These are phyloP conservation scores for Akanthomyces muscarius DNA, from an alignment of 2,329 filamentous ascomycete species.

Conservation along the genomic window DNA sequence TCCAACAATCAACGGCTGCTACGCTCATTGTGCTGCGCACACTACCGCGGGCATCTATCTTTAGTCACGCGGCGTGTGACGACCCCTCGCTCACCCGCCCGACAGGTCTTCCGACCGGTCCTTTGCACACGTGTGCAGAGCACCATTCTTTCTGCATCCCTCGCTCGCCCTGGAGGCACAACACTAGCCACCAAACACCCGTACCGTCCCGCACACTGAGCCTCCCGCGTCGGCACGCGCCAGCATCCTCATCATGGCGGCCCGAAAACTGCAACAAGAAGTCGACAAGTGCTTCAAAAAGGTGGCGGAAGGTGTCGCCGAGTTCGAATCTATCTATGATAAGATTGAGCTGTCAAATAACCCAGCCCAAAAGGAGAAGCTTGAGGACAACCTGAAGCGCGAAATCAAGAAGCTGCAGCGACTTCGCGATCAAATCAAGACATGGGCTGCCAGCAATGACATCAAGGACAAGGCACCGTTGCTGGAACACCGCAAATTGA, in stretches of 20 bases:
- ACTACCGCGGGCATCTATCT: conserved; percentile 4
- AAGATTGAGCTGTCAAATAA: conserved; percentile 94
- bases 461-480: conserved; percentile 99
- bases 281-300: conserved; percentile 99
- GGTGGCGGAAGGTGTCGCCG: conserved; percentile 84
- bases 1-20: neutral
- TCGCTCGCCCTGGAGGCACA: conserved; percentile 12
- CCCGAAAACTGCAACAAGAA: conserved; percentile 94
- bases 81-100: conserved; percentile 1
- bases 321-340: conserved; percentile 94
- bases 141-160: neutral
- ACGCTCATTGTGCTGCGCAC: conserved; percentile 12
- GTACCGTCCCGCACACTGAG: neutral
- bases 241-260: conserved; percentile 65
- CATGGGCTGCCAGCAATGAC: conserved; percentile 96
- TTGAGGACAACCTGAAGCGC: conserved; percentile 95
- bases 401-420: conserved; percentile 99
- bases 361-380: conserved; percentile 93
- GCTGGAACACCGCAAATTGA: conserved; percentile 88
- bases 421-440: conserved; percentile 97
- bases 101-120: neutral
- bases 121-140: conserved; percentile 8
- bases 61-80: conserved; percentile 11
- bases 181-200: conserved; percentile 1
- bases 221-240: neutral